phyloP scores from a whole-genome alignment of 202 grass and related monocot species.

The Eragrostis tef region DNA sequence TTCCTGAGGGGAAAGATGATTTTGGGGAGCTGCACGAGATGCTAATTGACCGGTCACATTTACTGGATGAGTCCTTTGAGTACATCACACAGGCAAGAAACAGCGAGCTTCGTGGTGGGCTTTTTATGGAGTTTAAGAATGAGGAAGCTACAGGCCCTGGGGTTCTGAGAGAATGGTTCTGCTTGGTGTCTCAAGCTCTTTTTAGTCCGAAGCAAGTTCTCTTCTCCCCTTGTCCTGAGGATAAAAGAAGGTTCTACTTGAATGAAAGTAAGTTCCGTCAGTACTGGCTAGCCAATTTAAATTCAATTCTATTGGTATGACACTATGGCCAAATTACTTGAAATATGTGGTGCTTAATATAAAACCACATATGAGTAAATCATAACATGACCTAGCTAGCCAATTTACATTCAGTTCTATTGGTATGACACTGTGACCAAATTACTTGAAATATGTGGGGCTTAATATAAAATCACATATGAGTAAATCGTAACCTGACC shows the following conservation, averaged over 20 bases:
- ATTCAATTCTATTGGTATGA: background rate
- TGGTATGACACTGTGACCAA: constrained; percentile 4
- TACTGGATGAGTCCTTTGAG: constrained; percentile 82
- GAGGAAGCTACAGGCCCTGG: constrained; percentile 96
- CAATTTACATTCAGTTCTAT: constrained; percentile 20
- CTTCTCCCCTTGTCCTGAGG: constrained; percentile 77
- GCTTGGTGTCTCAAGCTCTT: constrained; percentile 76
- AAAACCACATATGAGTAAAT: constrained; percentile 4
- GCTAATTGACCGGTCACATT: constrained; percentile 78
- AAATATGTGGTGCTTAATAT: constrained; percentile 21
- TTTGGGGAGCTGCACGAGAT: constrained; percentile 88
- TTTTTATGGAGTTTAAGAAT: constrained; percentile 99
- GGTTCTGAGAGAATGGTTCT: constrained; percentile 94
- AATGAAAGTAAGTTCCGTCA: constrained; percentile 76
- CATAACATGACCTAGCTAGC: constrained; percentile 25
- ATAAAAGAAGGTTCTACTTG: constrained; percentile 81
- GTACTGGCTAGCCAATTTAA: constrained; percentile 35
- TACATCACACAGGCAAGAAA: constrained; percentile 71
- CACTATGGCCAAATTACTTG: background rate
- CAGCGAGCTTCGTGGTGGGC: constrained; percentile 65
- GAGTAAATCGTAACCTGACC: background rate
- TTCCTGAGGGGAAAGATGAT: constrained; percentile 82
- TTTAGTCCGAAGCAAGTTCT: constrained; percentile 86
- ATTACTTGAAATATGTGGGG: background rate
- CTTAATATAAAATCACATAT: constrained; percentile 32